Base-by-base conservation (phyloP, 1,284 basidiomycete genomes). In the Trichosporon ovoides region DNA sequence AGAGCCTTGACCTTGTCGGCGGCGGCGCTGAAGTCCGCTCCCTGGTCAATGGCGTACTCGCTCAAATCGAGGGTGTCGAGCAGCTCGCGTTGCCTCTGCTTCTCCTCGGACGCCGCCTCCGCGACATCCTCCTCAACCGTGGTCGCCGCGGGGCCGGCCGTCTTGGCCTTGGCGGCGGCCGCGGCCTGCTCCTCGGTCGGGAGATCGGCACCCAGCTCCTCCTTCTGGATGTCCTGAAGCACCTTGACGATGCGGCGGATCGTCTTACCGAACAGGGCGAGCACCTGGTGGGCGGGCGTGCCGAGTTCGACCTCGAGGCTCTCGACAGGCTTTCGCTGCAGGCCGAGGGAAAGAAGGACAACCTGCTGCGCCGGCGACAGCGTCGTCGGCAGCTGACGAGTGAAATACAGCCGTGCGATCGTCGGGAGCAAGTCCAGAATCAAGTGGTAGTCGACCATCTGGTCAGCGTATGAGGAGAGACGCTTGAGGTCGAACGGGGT, bases 401-500 rank as follows among this genome's bases (percentile, higher is more conserved):
- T 85, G 75, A 98, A 99, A 80, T 89, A 96, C 6, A 98, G 80
- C 14, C 81, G 78, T 0, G 91, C 86, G 35, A 95, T 78, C 0
- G 81, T 83, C 0, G 96, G 94, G 4, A 98, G 80, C 14, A 98
- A 82, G 75, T 99, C 96, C 51, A 98, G 81, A 58, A 98, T 85
- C 68, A 97, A 90, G 73, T 97, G 93, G 72, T 95, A 96, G 76
- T 98, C 96, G 50, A 98, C 83, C 84, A 89, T 87, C 77, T 94
- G 96, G 76, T 95, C 93, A 5, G 91, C 88, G 69, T 98, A 99
- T 7, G 94, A 89, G 66, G 95, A 89, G 35, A 98, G 83, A 2
- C 96, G 87, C 78, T 98, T 98, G 68, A 98, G 81, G 77, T 98
- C 96, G 73, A 97, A 98, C 0, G 95, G 92, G 1, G 91, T 87